These are phyloP conservation scores for Suillus subaureus DNA, from an alignment of 768 basidiomycete genomes.

Conservation along the genomic window DNA sequence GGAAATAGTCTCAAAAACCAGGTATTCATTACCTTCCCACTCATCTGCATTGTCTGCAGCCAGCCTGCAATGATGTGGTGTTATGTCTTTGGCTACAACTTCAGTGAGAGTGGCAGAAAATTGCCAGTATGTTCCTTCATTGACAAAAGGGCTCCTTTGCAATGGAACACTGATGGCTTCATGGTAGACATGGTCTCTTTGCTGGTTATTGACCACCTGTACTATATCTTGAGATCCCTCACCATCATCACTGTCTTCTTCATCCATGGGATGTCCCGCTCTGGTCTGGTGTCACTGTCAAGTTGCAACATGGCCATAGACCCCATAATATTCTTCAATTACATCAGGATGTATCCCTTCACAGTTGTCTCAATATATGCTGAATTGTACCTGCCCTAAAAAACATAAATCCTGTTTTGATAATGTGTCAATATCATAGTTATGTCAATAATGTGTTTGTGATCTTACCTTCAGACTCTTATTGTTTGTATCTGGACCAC, in stretches of 20 bases:
- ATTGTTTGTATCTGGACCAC: not conserved
- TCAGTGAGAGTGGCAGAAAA: conserved; percentile 9
- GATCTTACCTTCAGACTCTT: not conserved
- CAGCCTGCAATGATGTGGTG: conserved; percentile 18
- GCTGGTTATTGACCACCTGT: not conserved
- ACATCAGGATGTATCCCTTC: conserved; percentile 19
- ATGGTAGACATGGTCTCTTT: conserved; percentile 3
- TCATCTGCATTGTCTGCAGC: conserved; percentile 12
- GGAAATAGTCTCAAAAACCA: conserved; percentile 12
- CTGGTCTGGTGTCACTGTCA: conserved; percentile 7
- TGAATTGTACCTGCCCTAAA: conserved; percentile 16
- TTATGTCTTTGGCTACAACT: not conserved
- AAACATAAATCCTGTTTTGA: not conserved
- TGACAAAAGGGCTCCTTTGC: conserved; percentile 13
- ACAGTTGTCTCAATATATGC: conserved; percentile 17
- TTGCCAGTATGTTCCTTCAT: not conserved
- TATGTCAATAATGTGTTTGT: not conserved
- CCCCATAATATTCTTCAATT: conserved; percentile 20
- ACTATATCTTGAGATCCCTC: conserved; percentile 2
- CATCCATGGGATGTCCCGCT: conserved; percentile 12
- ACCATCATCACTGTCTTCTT: not conserved
- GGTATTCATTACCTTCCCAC: conserved; percentile 19
- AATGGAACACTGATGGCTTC: conserved; percentile 9
- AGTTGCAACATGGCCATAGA: not conserved
- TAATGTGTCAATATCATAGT: conserved; percentile 8